A percentile compares a stretch with the other conserved stretches of the same genome.
These are phyloP conservation scores for Aphanoascus verrucosus DNA, from an alignment of 2,329 filamentous ascomycete genomes.

Conservation along the genomic window DNA sequence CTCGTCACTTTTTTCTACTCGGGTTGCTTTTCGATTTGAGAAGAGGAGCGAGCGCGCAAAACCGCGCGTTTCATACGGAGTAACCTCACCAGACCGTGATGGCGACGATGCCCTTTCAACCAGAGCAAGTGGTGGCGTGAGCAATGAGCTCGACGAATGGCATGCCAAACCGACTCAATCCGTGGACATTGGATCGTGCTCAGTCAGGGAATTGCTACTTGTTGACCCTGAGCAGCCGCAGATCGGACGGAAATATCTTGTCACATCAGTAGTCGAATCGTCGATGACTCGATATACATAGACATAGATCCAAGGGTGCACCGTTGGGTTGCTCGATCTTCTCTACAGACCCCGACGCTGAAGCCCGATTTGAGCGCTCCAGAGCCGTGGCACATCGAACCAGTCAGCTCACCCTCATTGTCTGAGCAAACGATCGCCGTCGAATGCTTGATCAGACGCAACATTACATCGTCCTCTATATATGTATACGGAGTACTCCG, in stretches of 20 bases:
- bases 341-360: too few relatives aligned
- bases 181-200: neutral
- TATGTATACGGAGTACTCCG: too few relatives aligned
- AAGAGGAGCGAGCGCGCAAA: neutral
- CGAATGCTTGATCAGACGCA: too few relatives aligned
- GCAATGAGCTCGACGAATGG: neutral
- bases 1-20: neutral
- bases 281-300: too few relatives aligned
- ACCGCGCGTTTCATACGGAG: neutral
- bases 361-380: too few relatives aligned
- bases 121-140: neutral
- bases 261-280: too few relatives aligned
- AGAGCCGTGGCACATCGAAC: too few relatives aligned
- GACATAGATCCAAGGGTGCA: too few relatives aligned
- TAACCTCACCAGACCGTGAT: neutral
- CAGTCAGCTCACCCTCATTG: too few relatives aligned
- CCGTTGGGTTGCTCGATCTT: too few relatives aligned
- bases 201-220: neutral
- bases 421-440: too few relatives aligned
- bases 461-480: too few relatives aligned
- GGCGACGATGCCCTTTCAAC: neutral
- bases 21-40: neutral
- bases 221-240: neutral
- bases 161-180: constrained; percentile 2
- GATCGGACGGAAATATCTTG: neutral